phyloP scores from a whole-genome alignment of 2,329 filamentous ascomycete genomes.

The Fusarium sp. region DNA sequence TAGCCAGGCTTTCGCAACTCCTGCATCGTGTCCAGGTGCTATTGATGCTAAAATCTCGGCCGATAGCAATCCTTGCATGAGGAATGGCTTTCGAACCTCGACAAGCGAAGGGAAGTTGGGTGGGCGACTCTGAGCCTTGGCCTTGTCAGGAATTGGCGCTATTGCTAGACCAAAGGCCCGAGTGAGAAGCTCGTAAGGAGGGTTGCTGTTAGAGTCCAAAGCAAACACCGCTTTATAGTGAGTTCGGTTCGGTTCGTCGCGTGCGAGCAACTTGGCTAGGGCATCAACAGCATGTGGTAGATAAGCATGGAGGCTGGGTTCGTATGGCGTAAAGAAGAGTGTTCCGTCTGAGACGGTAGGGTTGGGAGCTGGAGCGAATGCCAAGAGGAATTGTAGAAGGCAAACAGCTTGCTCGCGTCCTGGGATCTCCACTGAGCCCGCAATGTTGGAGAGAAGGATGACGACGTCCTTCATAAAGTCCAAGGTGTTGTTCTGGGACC shows the following conservation, averaged over 20 bases:
- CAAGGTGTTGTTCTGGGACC: constrained; percentile 84
- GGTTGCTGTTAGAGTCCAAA: constrained; percentile 72
- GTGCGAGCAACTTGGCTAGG: constrained; percentile 88
- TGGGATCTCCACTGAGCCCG: constrained; percentile 82
- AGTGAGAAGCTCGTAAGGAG: constrained; percentile 84
- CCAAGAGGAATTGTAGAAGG: constrained; percentile 87
- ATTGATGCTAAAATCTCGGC: constrained; percentile 88
- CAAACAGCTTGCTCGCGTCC: constrained; percentile 88
- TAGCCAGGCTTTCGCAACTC: constrained; percentile 83
- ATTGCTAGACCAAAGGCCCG: constrained; percentile 89
- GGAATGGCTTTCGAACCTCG: constrained; percentile 85
- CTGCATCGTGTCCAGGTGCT: constrained; percentile 76
- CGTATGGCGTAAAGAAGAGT: constrained; percentile 83
- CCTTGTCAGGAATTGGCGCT: constrained; percentile 81
- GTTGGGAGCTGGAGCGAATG: constrained; percentile 85
- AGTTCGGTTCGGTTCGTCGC: constrained; percentile 91
- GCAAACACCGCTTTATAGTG: constrained; percentile 87
- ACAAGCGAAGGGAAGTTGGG: constrained; percentile 74
- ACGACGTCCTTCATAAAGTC: constrained; percentile 98
- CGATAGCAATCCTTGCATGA: constrained; percentile 92
- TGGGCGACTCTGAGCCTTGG: constrained; percentile 63
- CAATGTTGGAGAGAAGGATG: constrained; percentile 88
- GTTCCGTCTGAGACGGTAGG: constrained; percentile 68
- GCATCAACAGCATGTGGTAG: constrained; percentile 90
- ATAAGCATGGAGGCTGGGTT: constrained; percentile 85